A percentile compares a stretch with the other conserved stretches of the same genome.
Evolutionary conservation across 1,139 yeast species (phyloP).

Genomic region (Taphrina confusa): DNA sequence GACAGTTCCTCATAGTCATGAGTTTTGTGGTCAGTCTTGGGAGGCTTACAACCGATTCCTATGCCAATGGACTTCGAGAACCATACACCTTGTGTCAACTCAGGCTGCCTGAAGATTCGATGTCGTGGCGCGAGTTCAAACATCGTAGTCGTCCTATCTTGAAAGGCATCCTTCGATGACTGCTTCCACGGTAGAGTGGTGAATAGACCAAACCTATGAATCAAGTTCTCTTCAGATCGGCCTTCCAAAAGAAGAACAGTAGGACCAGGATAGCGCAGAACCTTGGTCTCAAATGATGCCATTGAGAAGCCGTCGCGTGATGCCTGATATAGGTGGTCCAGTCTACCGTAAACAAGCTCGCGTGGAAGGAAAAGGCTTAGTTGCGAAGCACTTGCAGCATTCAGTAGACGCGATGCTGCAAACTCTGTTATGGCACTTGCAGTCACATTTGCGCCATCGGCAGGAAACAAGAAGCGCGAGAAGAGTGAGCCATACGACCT

Average conservation of each 20-base stretch:
- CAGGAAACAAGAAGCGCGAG: slow-evolving; percentile 6
- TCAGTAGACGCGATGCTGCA: background rate
- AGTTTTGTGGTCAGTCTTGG: background rate
- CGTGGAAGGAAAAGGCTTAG: slow-evolving; percentile 12
- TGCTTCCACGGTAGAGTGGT: slow-evolving; percentile 8
- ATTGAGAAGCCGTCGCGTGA: slow-evolving; percentile 16
- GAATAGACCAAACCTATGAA: slow-evolving; percentile 1
- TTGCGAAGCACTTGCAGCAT: slow-evolving; percentile 3
- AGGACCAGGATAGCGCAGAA: slow-evolving; percentile 21
- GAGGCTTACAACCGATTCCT: slow-evolving; percentile 19
- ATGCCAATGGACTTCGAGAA: slow-evolving; percentile 17
- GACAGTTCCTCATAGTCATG: slow-evolving; percentile 10
- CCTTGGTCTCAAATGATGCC: slow-evolving; percentile 19
- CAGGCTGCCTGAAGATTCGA: background rate
- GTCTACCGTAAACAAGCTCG: slow-evolving; percentile 1
- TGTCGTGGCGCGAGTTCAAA: slow-evolving; percentile 12
- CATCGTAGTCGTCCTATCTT: slow-evolving; percentile 12
- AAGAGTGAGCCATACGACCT: background rate
- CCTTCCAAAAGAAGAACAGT: slow-evolving; percentile 17
- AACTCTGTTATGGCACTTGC: background rate
- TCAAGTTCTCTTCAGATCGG: background rate
- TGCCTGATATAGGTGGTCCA: slow-evolving; percentile 10
- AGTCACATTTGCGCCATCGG: background rate
- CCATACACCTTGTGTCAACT: slow-evolving; percentile 6
- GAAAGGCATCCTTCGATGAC: slow-evolving; percentile 15